Percentiles rank a stretch among this genome's conserved stretches.
phyloP scores from a whole-genome alignment of 495 filamentous ascomycete genomes.

The Penicillium paxilli region DNA sequence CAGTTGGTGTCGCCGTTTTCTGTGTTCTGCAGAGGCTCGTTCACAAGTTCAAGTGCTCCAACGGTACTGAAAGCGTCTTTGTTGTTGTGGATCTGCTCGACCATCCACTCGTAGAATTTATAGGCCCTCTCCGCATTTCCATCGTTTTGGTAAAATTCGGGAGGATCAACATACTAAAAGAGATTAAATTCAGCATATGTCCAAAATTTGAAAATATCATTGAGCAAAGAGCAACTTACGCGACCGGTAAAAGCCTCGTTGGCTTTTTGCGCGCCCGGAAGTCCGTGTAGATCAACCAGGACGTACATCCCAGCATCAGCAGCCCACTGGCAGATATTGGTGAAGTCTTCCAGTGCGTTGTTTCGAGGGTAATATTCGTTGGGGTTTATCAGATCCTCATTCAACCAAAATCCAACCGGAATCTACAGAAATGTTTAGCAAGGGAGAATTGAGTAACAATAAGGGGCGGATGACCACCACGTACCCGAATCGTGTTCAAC shows the following conservation, averaged over 20 bases:
- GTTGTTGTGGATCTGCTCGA: not conserved
- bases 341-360: not conserved
- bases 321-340: not conserved
- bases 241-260: not conserved
- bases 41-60: not conserved
- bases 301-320: not conserved
- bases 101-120: not conserved
- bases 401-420: slow-evolving; percentile 64
- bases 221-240: not conserved
- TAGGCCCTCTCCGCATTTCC: not conserved
- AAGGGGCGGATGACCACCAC: too few species aligned
- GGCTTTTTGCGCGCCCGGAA: not conserved
- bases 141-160: not conserved
- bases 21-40: not conserved
- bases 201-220: too few species aligned
- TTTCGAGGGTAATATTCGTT: slow-evolving; percentile 50
- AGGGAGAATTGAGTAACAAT: too few species aligned
- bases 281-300: not conserved
- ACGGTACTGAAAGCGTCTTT: not conserved
- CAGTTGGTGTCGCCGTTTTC: not conserved
- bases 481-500: slow-evolving; percentile 60
- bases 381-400: slow-evolving; percentile 56
- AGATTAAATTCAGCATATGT: too few species aligned
- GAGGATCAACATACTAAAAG: not conserved
- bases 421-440: not conserved